These are phyloP conservation scores for Sedum album DNA, from an alignment of 164 flowering plant genomes.

Conservation along the genomic window DNA sequence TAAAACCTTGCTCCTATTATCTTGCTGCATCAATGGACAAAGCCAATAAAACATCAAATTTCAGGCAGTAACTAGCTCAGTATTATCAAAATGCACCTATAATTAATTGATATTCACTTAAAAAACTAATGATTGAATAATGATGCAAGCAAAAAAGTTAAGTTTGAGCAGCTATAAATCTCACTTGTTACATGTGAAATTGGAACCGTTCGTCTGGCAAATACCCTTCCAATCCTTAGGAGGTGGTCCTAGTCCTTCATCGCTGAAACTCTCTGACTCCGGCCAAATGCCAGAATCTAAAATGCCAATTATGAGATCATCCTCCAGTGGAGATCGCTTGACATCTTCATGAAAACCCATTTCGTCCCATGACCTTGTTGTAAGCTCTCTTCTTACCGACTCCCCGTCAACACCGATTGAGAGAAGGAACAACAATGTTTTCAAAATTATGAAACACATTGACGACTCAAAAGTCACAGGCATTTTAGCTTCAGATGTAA, in stretches of 20 bases:
- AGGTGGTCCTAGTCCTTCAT: neutral
- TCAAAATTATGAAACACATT: too few relatives aligned
- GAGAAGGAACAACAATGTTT: too few relatives aligned
- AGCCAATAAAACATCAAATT: too few relatives aligned
- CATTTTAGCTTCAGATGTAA: too few relatives aligned
- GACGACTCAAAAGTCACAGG: too few relatives aligned
- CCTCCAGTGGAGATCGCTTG: neutral
- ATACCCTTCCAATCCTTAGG: neutral
- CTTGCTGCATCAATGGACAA: conserved; percentile 13
- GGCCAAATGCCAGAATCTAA: neutral
- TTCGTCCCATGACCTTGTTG: neutral
- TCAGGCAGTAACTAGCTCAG: too few relatives aligned
- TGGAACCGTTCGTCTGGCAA: neutral
- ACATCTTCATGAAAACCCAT: neutral
- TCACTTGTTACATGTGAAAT: neutral
- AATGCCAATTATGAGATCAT: neutral
- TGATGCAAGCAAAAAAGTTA: too few relatives aligned
- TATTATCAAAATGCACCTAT: too few relatives aligned
- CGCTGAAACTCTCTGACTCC: neutral
- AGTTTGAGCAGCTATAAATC: neutral
- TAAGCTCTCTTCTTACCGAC: neutral
- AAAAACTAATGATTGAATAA: too few relatives aligned
- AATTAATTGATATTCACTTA: too few relatives aligned
- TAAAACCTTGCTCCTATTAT: conserved; percentile 26
- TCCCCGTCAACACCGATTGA: neutral